phyloP scores from a whole-genome alignment of 2,329 filamentous ascomycete species.

The Ophiocordyceps sinensis region DNA sequence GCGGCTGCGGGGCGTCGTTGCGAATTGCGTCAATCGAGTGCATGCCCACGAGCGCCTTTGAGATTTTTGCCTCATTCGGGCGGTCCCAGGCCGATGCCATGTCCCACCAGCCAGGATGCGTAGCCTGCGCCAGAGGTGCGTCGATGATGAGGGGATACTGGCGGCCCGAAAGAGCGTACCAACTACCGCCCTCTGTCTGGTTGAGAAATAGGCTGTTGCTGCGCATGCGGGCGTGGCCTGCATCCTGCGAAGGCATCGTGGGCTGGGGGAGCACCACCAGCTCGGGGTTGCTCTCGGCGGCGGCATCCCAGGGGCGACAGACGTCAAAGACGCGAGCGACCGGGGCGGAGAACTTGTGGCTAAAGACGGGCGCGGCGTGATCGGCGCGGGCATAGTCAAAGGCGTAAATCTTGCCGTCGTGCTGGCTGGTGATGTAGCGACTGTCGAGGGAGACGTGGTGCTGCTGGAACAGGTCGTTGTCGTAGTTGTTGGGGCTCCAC shows the following conservation, averaged over 20 bases:
- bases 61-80: conserved; percentile 31
- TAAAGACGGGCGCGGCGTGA: conserved; percentile 44
- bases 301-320: conserved; percentile 55
- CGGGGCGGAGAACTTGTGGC: conserved; percentile 56
- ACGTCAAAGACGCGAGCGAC: conserved; percentile 85
- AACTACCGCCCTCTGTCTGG: conserved; percentile 70
- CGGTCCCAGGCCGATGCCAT: conserved; percentile 22
- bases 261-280: conserved; percentile 82
- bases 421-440: conserved; percentile 75
- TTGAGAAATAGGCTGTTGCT: conserved; percentile 69
- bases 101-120: conserved; percentile 33
- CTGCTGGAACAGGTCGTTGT: conserved; percentile 74
- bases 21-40: conserved; percentile 41
- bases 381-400: conserved; percentile 50
- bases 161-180: conserved; percentile 84
- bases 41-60: conserved; percentile 54
- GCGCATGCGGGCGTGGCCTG: conserved; percentile 35
- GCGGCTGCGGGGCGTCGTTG: conserved; percentile 18
- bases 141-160: conserved; percentile 77
- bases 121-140: conserved; percentile 33
- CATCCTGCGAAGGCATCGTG: conserved; percentile 41
- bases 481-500: conserved; percentile 85
- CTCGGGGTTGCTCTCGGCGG: conserved; percentile 50
- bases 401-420: conserved; percentile 72
- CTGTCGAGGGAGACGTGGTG: conserved; percentile 70